Percentiles rank a stretch among this genome's conserved stretches.
Evolutionary conservation across 1,284 basidiomycete species (phyloP).

Genomic region (Fistulina hepatica): DNA sequence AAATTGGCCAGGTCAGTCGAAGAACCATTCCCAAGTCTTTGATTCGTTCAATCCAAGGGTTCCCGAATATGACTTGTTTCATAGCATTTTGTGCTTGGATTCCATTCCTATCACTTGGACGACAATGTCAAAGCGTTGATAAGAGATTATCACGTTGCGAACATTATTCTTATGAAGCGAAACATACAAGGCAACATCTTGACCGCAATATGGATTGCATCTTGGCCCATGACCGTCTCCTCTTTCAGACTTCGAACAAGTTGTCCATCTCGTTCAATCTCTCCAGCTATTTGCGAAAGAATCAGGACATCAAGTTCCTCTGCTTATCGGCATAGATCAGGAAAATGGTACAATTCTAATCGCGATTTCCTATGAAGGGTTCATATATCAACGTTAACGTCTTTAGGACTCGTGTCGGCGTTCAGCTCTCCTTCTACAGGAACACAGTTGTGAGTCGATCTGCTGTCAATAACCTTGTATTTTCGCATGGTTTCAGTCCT

Average conservation of each 20-base stretch:
- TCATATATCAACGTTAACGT: slow-evolving; percentile 2
- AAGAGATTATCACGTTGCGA: slow-evolving; percentile 49
- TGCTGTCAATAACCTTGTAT: background rate
- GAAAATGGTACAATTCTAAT: slow-evolving; percentile 41
- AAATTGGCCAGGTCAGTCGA: slow-evolving; percentile 1
- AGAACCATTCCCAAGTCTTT: background rate
- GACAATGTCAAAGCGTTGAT: slow-evolving; percentile 48
- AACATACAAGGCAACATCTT: slow-evolving; percentile 41
- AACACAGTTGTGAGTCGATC: slow-evolving; percentile 48
- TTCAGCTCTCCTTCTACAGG: slow-evolving; percentile 45
- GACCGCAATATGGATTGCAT: background rate
- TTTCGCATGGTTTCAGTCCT: slow-evolving; percentile 31
- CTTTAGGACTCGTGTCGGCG: slow-evolving; percentile 50
- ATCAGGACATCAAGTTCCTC: slow-evolving; percentile 40
- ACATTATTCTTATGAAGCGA: slow-evolving; percentile 57
- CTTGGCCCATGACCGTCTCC: background rate
- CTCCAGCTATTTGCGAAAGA: slow-evolving; percentile 47
- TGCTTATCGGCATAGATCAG: slow-evolving; percentile 62
- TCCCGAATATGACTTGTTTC: background rate
- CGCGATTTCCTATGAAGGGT: background rate
- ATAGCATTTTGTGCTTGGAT: slow-evolving; percentile 65
- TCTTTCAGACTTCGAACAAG: slow-evolving; percentile 37
- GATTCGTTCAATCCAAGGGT: background rate
- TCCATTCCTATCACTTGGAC: slow-evolving; percentile 43
- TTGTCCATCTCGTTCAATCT: slow-evolving; percentile 33